A percentile compares a stretch with the other conserved stretches of the same genome.
Evolutionary conservation across 441 rosid genomes (phyloP).

Genomic region (Melastoma candidum): DNA sequence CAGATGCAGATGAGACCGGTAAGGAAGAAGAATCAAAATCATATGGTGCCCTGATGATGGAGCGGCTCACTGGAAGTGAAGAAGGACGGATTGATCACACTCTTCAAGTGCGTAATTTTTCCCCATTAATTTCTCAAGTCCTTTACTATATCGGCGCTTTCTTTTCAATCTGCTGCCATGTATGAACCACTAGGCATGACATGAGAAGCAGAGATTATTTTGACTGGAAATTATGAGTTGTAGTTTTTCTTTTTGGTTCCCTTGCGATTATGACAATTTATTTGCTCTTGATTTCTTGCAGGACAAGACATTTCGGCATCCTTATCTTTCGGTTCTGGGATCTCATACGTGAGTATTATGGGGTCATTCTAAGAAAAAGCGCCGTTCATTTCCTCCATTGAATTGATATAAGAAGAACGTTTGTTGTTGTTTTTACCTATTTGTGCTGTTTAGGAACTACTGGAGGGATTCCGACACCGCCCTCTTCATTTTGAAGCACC

Average conservation of each 20-base stretch:
- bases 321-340: constrained; percentile 92
- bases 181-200: not conserved
- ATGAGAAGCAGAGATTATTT: too few relatives aligned
- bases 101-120: constrained; percentile 54
- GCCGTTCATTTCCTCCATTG: constrained; percentile 1
- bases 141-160: constrained; percentile 2
- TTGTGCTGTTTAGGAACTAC: not conserved
- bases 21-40: constrained; percentile 48
- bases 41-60: constrained; percentile 77
- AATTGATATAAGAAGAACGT: too few relatives aligned
- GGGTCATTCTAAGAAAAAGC: not conserved
- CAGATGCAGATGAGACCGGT: constrained; percentile 37
- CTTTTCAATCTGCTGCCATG: not conserved
- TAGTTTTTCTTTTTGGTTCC: too few relatives aligned
- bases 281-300: constrained; percentile 21
- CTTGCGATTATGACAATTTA: too few relatives aligned
- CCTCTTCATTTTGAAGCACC: constrained; percentile 79
- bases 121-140: too few relatives aligned
- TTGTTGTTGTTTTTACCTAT: too few relatives aligned
- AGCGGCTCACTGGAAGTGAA: constrained; percentile 67
- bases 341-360: constrained; percentile 68
- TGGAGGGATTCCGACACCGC: constrained; percentile 90
- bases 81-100: constrained; percentile 82
- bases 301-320: constrained; percentile 96
- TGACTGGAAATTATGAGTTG: too few relatives aligned